Conservation (phyloP, 768 basidiomycete genomes). For the Panaeolus papilionaceus region DNA sequence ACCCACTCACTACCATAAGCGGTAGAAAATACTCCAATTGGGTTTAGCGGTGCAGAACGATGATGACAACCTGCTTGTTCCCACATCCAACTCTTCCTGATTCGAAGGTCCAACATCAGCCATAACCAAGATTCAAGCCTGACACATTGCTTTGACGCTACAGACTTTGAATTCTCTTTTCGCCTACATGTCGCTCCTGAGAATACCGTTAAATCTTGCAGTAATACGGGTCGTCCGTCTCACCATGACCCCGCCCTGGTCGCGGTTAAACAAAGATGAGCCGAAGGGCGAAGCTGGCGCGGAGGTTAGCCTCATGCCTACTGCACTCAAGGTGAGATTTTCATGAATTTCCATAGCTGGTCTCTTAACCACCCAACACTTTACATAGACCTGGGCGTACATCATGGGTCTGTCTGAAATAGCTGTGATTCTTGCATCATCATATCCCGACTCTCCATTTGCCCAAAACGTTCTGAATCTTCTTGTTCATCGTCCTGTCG, state of each 20-base stretch:
- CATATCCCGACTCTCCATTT: slow-evolving; percentile 18
- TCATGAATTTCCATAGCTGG: neutral
- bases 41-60: neutral
- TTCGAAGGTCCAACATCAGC: too few species aligned
- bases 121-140: neutral
- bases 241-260: slow-evolving; percentile 35
- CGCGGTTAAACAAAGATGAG: slow-evolving; percentile 30
- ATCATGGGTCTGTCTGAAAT: slow-evolving; percentile 27
- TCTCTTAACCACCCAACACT: neutral
- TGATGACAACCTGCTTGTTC: too few species aligned
- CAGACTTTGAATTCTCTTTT: neutral
- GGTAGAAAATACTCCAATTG: slow-evolving; percentile 6
- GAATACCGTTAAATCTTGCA: slow-evolving; percentile 32
- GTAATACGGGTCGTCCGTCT: slow-evolving; percentile 33
- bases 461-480: slow-evolving; percentile 13
- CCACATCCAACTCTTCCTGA: too few species aligned
- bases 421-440: slow-evolving; percentile 24
- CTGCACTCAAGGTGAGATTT: slow-evolving; percentile 30
- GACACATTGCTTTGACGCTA: neutral
- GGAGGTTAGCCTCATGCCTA: slow-evolving; percentile 27
- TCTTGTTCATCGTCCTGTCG: slow-evolving; percentile 16
- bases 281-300: slow-evolving; percentile 27
- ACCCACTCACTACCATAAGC: neutral
- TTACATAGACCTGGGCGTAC: slow-evolving; percentile 28
- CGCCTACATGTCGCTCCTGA: slow-evolving; percentile 26